Evolutionary conservation across 345 rosid species (phyloP), one percentile per base, ranked within the genome.

Genomic region (Physaria fendleri): DNA sequence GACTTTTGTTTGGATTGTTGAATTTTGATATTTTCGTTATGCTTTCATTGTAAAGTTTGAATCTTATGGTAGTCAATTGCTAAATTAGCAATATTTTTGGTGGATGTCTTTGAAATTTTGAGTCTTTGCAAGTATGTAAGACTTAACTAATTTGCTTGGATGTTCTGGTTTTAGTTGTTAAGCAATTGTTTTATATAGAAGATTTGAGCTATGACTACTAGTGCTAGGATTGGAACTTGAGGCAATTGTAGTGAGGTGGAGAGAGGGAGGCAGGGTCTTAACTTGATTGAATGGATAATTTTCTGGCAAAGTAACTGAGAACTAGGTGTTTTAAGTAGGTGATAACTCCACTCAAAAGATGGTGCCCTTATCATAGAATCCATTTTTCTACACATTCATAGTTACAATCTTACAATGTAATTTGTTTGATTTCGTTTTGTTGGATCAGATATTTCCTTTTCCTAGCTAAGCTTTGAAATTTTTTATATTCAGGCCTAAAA

Each of bases 51-150:
- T 48, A 57, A 57, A 66, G 71, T 66, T 58, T 22, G 62, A 38
- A 53, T 28, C 57, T 62, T 59, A 6, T 33, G 16, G 61, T 50
- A 28, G 8, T 41, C 2, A 18, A 9, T 25, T 42, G 9, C 10
- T 22, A 45, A 45, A 46, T 12, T n/a, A 25, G 40, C 37, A 16
- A 67, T 1, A 23, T 43, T 17, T 32, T 20, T 44, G 34, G 7
- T 53, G 20, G 46, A 61, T 53, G 62, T 43, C 53, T 33, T 57
- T 39, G 44, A n/a, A 48, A 41, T 64, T 32, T 27, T 33, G 54
- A 42, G 20, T 38, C 27, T 34, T 25, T 60, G 14, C 24, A 7
- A 41, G 38, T 51, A 59, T 37, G 57, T 35, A 33, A 44, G 9
- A 63, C 32, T 50, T 38, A 29, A 6, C 18, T 15, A 48, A 15